Conservation (phyloP, 441 rosid species). For the Croton laevigatus region DNA sequence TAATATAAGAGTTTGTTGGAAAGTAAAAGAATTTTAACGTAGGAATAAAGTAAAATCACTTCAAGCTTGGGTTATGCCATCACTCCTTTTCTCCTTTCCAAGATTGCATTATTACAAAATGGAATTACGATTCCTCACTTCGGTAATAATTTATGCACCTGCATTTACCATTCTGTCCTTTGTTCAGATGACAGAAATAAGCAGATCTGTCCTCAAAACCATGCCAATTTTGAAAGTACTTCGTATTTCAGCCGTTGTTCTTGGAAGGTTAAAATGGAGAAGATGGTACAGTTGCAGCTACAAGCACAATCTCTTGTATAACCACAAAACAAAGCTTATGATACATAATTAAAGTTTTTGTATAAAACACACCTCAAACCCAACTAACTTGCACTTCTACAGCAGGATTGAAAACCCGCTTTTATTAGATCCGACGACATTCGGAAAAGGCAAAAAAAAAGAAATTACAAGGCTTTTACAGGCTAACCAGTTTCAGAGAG, state of each 20-base stretch:
- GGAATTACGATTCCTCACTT: no score
- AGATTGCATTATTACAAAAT: no score
- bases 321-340: constrained; percentile 17
- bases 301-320: not conserved
- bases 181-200: no score
- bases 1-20: no score
- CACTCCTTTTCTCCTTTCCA: no score
- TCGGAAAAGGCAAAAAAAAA: not conserved
- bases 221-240: no score
- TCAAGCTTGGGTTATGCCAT: no score
- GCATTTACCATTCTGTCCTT: no score
- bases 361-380: constrained; percentile 1
- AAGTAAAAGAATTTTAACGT: no score
- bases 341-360: constrained; percentile 23
- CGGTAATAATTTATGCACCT: no score
- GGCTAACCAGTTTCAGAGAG: constrained; percentile 70
- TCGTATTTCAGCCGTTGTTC: not conserved
- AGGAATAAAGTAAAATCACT: no score
- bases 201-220: no score
- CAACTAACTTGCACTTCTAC: constrained; percentile 16
- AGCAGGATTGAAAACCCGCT: constrained; percentile 30
- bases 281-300: not conserved
- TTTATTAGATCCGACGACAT: constrained; percentile 33
- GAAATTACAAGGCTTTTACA: constrained; percentile 31
- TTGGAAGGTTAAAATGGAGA: not conserved